Evolutionary conservation across 1,284 basidiomycete species (phyloP), one percentile per base, ranked within the genome.

Genomic region (Boletus coffeatus): DNA sequence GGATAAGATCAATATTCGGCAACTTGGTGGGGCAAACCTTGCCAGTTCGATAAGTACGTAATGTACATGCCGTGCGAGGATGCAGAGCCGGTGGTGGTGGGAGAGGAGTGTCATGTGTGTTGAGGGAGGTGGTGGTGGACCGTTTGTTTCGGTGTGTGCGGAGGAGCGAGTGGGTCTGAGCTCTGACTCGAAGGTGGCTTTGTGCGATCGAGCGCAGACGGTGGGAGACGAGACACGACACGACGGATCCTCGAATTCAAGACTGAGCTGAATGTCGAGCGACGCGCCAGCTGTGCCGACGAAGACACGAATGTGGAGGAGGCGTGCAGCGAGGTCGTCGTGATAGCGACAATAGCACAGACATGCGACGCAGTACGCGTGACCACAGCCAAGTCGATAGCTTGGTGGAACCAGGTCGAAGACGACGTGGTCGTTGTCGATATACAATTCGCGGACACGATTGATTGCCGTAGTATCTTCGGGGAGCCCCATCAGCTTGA

Each of bases 141-240:
- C 11, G 62, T 62, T 50, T 57, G 18, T 41, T 34, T 59, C 59
- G 62, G 67, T 58, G 21, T 68, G 67, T 60, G 41, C 57, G 57
- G 37, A 46, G 34, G 46, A 56, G 53, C 43, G 50, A 55, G 50
- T 62, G 29, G 29, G 29, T 32, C 25, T 25, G 25, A 25, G 21
- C 72, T 77, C 46, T n/a, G 46, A 48, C 46, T 74, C 75, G 78
- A 69, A 73, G 76, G 76, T 76, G 50, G 73, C 75, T 75, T 73
- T 78, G 72, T 72, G 74, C 67, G 67, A 56, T 65, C 58, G 67
- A 61, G 36, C 18, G 56, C n/a, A 11, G 46, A 76, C 69, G 75
- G 75, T 75, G 73, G 74, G 74, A 76, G 74, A 75, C 73, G 67
- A 74, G 75, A 73, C 74, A 72, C 71, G 75, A 80, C 78, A 72